Percentiles rank a stretch among this genome's conserved stretches.
Conservation (phyloP, 805 yeast genomes). For the Yarrowia deformans region DNA sequence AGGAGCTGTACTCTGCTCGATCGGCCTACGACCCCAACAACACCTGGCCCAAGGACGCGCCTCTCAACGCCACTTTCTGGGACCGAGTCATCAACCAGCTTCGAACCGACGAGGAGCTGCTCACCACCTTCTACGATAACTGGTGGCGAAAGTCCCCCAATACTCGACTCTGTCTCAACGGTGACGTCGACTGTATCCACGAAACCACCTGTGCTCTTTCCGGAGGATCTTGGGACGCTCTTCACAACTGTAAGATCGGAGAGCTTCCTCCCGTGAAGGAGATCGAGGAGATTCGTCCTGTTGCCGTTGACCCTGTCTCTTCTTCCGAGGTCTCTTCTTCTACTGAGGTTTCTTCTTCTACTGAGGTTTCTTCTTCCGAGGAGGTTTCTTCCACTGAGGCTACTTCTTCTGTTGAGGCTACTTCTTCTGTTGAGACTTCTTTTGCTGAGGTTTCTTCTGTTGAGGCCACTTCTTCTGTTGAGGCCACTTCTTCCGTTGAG, state of each 20-base stretch:
- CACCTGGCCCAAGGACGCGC: conserved; percentile 65
- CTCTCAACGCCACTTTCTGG: conserved; percentile 77
- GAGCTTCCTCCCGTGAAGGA: background rate
- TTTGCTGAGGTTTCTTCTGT: background rate
- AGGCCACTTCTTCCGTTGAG: background rate
- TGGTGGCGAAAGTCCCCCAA: conserved; percentile 22
- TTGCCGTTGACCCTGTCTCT: background rate
- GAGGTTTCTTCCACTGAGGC: background rate
- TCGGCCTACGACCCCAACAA: conserved; percentile 57
- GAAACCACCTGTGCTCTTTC: conserved; percentile 3
- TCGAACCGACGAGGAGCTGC: conserved; percentile 3
- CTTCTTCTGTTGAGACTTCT: background rate
- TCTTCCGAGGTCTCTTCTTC: background rate
- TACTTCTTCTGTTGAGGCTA: background rate
- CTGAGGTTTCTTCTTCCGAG: background rate
- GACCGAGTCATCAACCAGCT: conserved; percentile 47
- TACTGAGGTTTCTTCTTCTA: background rate
- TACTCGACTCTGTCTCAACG: background rate
- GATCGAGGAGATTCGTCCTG: background rate
- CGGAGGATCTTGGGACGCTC: conserved; percentile 13
- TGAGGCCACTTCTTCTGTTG: background rate
- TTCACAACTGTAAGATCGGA: background rate
- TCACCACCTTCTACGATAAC: conserved; percentile 11
- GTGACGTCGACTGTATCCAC: background rate
- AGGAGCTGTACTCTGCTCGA: conserved; percentile 59